A percentile compares a stretch with the other conserved stretches of the same genome.
Evolutionary conservation across 2,329 filamentous ascomycete species (phyloP).

Genomic region (Pseudocercospora fijiensis): DNA sequence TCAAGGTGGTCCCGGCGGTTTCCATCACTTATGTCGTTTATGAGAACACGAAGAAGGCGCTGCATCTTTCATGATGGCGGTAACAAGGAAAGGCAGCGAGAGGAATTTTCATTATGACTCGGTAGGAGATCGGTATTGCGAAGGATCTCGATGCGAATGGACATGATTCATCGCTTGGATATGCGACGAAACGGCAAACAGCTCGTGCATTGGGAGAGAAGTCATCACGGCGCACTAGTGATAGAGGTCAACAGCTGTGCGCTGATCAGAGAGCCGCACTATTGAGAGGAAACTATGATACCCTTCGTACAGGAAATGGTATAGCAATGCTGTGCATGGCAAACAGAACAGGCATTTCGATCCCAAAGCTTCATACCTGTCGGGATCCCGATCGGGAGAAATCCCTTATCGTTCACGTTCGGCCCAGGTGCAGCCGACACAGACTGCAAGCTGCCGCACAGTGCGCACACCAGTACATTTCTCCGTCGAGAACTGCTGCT

Average conservation of each 20-base stretch:
- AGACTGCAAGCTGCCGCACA: too few species aligned
- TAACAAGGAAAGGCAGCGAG: background rate
- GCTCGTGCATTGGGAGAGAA: background rate
- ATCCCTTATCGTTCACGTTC: background rate
- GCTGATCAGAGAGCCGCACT: background rate
- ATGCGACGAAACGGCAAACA: background rate
- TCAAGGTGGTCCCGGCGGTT: slow-evolving; percentile 94
- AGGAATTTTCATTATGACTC: slow-evolving; percentile 4
- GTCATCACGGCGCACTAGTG: background rate
- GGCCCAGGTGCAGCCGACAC: background rate
- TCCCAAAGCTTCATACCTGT: background rate
- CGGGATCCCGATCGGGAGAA: background rate
- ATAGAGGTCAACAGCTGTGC: background rate
- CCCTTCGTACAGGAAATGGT: slow-evolving; percentile 4
- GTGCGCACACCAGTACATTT: too few species aligned
- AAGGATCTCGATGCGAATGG: background rate
- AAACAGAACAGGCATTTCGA: background rate
- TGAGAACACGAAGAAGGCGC: slow-evolving; percentile 77
- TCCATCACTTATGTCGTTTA: slow-evolving; percentile 92
- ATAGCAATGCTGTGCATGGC: background rate
- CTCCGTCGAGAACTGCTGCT: too few species aligned
- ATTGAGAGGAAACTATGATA: slow-evolving; percentile 6
- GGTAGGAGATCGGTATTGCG: background rate
- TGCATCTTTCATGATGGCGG: slow-evolving; percentile 42
- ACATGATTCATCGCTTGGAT: background rate